Evolutionary conservation across 352 stramenopile species (phyloP), one percentile per base, ranked within the genome.

Genomic region (Phytophthora macrochlamydospora): DNA sequence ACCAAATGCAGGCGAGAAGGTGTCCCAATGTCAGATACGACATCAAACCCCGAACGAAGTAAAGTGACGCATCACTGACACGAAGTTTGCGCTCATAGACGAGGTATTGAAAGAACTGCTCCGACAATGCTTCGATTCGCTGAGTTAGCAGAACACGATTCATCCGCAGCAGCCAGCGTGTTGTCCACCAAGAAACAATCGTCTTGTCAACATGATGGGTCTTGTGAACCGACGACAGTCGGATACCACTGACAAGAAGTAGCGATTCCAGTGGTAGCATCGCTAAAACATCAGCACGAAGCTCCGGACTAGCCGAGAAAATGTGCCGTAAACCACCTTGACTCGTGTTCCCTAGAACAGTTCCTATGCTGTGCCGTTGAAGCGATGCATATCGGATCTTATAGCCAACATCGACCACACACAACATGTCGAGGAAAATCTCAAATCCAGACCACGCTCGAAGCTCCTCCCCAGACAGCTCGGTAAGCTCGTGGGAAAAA

Each of bases 1-100:
- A 91, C 82, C 82, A 93, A 44, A 83, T 59, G 18, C 80, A 90
- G 0, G 80, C 82, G 51, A 93, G 83, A 43, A 81, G 78, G 56
- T 93, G 84, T 6, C 74, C 82, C 73, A 89, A 86, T 29, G 76
- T 64, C 4, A 91, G 30, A 52, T 89, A 93, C 18, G 70, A 73
- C 2, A 18, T 46, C 9, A 93, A 51, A 2, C 77, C 85, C 3
- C 74, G 71, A 8, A 72, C n/a, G 14, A 90, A 91, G 35, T 78
- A 76, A 1, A 93, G 56, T 11, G 59, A 37, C 1, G 72, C 68
- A 43, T 93, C 84, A 0, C 51, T 51, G 12, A 83, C 56, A 12
- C 63, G 71, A 14, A 85, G 30, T 38, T 87, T 89, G 43, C 79
- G 45, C 9, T 89, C 79, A 62, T 90, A 90, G 14, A 93, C 63